Evolutionary conservation across 768 basidiomycete genomes (phyloP).

Genomic region (Leccinum aurantiacum): DNA sequence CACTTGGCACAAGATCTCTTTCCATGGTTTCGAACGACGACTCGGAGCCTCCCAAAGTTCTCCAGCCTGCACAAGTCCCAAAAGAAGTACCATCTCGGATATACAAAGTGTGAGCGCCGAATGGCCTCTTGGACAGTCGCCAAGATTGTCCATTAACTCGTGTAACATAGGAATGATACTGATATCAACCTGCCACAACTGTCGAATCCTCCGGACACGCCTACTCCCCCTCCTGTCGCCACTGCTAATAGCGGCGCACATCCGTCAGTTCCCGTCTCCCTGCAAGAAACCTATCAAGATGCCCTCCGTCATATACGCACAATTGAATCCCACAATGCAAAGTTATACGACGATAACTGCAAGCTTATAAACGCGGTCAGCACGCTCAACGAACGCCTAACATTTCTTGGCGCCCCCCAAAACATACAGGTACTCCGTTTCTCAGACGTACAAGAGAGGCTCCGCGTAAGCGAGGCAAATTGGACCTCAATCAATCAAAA

Average conservation of each 20-base stretch:
- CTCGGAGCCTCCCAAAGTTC: background rate
- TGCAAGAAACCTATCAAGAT: slow-evolving; percentile 26
- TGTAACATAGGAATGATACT: slow-evolving; percentile 4
- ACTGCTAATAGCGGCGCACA: slow-evolving; percentile 36
- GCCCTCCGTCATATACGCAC: slow-evolving; percentile 34
- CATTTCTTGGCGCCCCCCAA: slow-evolving; percentile 18
- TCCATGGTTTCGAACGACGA: slow-evolving; percentile 10
- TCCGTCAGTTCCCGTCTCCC: slow-evolving; percentile 43
- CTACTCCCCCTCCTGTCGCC: slow-evolving; percentile 3
- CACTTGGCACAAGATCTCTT: background rate
- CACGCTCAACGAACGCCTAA: slow-evolving; percentile 32
- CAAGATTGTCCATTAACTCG: slow-evolving; percentile 2
- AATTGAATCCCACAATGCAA: slow-evolving; percentile 31
- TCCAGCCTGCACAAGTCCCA: slow-evolving; percentile 17
- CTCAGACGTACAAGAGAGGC: slow-evolving; percentile 27
- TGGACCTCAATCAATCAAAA: slow-evolving; percentile 18
- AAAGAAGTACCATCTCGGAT: background rate
- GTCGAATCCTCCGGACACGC: slow-evolving; percentile 5
- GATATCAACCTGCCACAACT: background rate
- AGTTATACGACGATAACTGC: slow-evolving; percentile 41
- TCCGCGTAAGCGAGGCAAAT: slow-evolving; percentile 24
- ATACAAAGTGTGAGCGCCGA: slow-evolving; percentile 15
- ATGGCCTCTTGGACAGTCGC: background rate
- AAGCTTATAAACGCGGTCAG: slow-evolving; percentile 30
- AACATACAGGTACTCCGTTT: slow-evolving; percentile 19